Evolutionary conservation across 495 filamentous ascomycete species (phyloP).

Genomic region (Aeminium ludgeri): DNA sequence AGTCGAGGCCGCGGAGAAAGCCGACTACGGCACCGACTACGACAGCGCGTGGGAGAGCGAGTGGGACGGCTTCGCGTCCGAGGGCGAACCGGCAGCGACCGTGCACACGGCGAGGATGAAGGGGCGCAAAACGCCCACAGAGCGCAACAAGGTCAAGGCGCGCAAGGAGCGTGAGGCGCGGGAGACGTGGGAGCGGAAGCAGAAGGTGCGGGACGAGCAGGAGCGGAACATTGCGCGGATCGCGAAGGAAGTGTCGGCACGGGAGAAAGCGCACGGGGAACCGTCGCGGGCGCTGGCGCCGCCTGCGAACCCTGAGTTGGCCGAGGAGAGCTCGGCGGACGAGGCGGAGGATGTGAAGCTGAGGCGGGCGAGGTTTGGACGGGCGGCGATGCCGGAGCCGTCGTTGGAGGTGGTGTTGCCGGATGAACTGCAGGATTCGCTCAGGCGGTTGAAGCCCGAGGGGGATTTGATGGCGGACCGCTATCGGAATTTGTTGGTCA

Average conservation of each 20-base stretch:
- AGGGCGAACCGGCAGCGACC: constrained; percentile 36
- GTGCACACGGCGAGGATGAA: constrained; percentile 48
- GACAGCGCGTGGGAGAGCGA: constrained; percentile 81
- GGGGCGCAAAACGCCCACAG: constrained; percentile 65
- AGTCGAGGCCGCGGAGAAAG: constrained; percentile 24
- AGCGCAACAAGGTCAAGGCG: constrained; percentile 73
- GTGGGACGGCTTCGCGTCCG: constrained; percentile 29
- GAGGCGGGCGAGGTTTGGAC: constrained; percentile 61
- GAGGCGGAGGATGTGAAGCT: constrained; percentile 41
- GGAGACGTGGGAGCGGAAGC: constrained; percentile 49
- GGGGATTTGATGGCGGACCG: constrained; percentile 83
- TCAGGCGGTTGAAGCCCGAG: constrained; percentile 79
- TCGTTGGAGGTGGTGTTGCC: constrained; percentile 76
- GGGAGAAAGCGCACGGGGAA: constrained; percentile 29
- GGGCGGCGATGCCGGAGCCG: constrained; percentile 47
- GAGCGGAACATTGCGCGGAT: constrained; percentile 47
- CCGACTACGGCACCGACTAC: constrained; percentile 50
- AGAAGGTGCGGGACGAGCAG: constrained; percentile 54
- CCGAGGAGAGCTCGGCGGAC: constrained; percentile 32
- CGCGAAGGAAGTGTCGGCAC: constrained; percentile 41
- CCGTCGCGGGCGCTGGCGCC: constrained; percentile 15
- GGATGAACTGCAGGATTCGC: constrained; percentile 82
- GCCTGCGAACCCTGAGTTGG: constrained; percentile 26
- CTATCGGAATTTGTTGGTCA: constrained; percentile 71
- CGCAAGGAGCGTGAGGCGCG: constrained; percentile 70